Base-by-base conservation (phyloP, 1,139 yeast species). In the Ashbya aceris region DNA sequence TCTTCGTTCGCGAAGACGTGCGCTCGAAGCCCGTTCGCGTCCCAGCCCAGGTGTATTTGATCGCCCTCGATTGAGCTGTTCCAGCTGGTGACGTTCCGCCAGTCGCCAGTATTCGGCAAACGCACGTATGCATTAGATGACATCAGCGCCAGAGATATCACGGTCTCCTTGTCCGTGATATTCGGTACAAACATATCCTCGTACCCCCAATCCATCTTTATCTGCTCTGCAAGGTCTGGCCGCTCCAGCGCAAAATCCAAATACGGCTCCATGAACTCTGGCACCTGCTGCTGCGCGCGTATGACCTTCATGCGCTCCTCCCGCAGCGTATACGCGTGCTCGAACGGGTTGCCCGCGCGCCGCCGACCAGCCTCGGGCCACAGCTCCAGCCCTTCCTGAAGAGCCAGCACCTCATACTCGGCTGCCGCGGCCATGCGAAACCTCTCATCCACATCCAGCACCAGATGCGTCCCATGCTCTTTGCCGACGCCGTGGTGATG, bases 81-180 rank as follows among this genome's bases (percentile, higher is more conserved):
- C 83, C 84, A 83, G 17, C 69, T 73, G 1, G 79, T 79, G 5
- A 89, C 79, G 53, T 89, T 94, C 36, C 82, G 67, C 98, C 98
- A 91, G 59, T 86, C 95, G 43, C 89, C 95, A 31, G 78, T 74
- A 9, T 58, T 56, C 1, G 97, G 96, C 31, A 76, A 66, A 40
- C 74, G 73, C 2, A 86, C 95, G 56, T 91, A 91, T 2, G 98
- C 97, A 62, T 91, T 84, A 2, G 95, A 83, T 0, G 96, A 78
- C 75, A 91, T 83, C 43, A 82, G 66, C 0, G 97, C 98, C 37
- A 91, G 65, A 1, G 83, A 68, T 4, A 89, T 68, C 5, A 91
- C 60, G 0, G 96, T 83, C 33, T 76, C 77, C 42, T 73, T 73
- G 61, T 89, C 95, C 2, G 76, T 65, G 7, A 91, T 66, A 54